Conservation (phyloP, 495 filamentous ascomycete genomes). For the Neurospora sp. region DNA sequence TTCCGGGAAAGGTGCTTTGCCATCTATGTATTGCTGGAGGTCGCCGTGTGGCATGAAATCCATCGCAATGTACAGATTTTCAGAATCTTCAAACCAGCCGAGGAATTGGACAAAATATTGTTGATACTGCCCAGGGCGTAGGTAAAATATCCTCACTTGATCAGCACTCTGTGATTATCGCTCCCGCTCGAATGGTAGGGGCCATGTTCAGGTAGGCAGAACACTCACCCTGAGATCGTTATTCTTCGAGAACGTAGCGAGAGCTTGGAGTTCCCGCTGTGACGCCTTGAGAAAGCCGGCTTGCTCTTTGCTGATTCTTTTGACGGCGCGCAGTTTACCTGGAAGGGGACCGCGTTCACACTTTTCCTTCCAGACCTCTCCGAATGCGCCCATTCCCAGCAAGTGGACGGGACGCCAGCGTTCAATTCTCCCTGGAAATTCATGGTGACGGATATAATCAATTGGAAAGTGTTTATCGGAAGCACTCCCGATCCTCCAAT, state of each 20-base stretch:
- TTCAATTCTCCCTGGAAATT: neutral
- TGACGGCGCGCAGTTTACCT: neutral
- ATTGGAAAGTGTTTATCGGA: neutral
- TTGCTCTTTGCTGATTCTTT: neutral
- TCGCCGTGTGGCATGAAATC: constrained; percentile 29
- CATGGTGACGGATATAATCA: neutral
- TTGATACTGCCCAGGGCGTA: constrained; percentile 2
- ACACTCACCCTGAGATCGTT: neutral
- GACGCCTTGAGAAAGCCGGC: neutral
- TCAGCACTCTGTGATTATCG: neutral
- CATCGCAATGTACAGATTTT: constrained; percentile 32
- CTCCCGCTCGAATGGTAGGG: neutral
- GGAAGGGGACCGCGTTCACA: neutral
- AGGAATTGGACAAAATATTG: constrained; percentile 23
- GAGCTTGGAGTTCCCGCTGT: neutral
- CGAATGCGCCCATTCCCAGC: neutral
- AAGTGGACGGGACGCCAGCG: neutral
- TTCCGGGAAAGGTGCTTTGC: constrained; percentile 15
- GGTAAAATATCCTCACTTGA: neutral
- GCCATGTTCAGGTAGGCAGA: neutral
- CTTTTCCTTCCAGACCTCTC: neutral
- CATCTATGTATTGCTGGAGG: constrained; percentile 16
- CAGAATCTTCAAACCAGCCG: constrained; percentile 30
- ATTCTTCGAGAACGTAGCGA: neutral
- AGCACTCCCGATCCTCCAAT: neutral